Evolutionary conservation across 2,329 filamentous ascomycete genomes (phyloP), one percentile per base, ranked within the genome.

Genomic region (Xylariaceae sp.): DNA sequence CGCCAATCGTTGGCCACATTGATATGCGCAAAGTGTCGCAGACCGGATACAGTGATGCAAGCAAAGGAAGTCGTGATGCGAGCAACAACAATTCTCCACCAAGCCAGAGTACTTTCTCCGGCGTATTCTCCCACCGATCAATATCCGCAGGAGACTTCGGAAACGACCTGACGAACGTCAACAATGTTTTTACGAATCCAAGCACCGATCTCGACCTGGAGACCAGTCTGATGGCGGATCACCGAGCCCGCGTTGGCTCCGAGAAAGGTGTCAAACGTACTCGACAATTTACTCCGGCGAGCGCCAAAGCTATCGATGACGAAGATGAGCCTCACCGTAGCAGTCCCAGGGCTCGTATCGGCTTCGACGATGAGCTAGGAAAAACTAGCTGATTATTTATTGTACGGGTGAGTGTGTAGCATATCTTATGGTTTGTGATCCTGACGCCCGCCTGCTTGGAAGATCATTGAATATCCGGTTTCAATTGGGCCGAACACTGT

Each of bases 201-300:
- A 48, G 38, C 22, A 37, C 45, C 12, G 51, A 58, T 6, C 37
- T 50, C 2, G 52, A 45, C 22, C 37, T 39, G 3, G 36, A 42
- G 12, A 31, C 40, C 22, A 50, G 42, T 16, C 1, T 37, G 16
- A 42, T 19, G 18, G 15, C 40, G 17, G 52, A 55, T 19, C 16
- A 31, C 19, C 50, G 48, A 17, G 30, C 45, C 34, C 45, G 43
- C 31, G 49, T 42, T 17, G 42, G 52, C 38, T 47, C 47, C 13
- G 67, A 68, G 9, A 68, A 64, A 31, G 60, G 64, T n/a, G 50
- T 52, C 30, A 79, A 76, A 51, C 66, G 75, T 26, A 56, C 60
- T 26, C 66, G 72, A 11, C 63, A 68, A 38, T 71, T 72, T 37
- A 74, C 72, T 0, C 69, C 72, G 7, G 63, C 63, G 3, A 68